A percentile compares a stretch with the other conserved stretches of the same genome.
Evolutionary conservation across 1,284 basidiomycete genomes (phyloP).

Genomic region (Cryptococcus amylolentus): DNA sequence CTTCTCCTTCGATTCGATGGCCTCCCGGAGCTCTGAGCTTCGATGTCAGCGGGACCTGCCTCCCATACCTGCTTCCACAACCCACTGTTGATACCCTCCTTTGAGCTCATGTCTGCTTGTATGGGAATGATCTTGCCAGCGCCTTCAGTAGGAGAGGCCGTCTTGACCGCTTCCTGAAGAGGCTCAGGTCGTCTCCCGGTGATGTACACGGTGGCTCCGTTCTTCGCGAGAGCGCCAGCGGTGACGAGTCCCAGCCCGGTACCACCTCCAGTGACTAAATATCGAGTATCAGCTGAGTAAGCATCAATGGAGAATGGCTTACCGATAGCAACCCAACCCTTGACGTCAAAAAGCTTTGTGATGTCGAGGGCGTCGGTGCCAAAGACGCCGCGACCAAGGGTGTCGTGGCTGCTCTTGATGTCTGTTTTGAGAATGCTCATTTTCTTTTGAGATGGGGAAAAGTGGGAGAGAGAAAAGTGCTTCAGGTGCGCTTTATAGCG

Average conservation of each 20-base stretch:
- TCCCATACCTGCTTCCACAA: not conserved
- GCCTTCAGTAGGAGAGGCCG: constrained; percentile 18
- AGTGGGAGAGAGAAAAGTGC: too few species aligned
- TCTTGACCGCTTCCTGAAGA: constrained; percentile 34
- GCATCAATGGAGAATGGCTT: constrained; percentile 6
- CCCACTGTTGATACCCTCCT: constrained; percentile 43
- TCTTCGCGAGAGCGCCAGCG: constrained; percentile 39
- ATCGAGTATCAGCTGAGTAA: not conserved
- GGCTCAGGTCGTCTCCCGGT: constrained; percentile 41
- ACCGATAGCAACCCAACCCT: constrained; percentile 45
- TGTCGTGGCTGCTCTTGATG: constrained; percentile 1
- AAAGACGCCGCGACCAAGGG: constrained; percentile 14
- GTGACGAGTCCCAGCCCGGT: constrained; percentile 45
- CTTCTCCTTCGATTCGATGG: constrained; percentile 34
- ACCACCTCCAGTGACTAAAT: constrained; percentile 42
- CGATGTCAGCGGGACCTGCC: not conserved
- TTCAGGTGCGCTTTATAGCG: too few species aligned
- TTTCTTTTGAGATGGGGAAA: not conserved
- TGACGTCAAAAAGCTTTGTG: constrained; percentile 39
- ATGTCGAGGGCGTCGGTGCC: constrained; percentile 27
- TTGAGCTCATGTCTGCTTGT: constrained; percentile 41
- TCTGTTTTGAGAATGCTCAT: not conserved
- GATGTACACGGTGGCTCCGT: constrained; percentile 46
- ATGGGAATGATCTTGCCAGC: constrained; percentile 36
- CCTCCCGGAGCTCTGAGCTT: constrained; percentile 27